phyloP scores from a whole-genome alignment of 192 early-diverging fungal species.

The Ambispora gerdemannii region DNA sequence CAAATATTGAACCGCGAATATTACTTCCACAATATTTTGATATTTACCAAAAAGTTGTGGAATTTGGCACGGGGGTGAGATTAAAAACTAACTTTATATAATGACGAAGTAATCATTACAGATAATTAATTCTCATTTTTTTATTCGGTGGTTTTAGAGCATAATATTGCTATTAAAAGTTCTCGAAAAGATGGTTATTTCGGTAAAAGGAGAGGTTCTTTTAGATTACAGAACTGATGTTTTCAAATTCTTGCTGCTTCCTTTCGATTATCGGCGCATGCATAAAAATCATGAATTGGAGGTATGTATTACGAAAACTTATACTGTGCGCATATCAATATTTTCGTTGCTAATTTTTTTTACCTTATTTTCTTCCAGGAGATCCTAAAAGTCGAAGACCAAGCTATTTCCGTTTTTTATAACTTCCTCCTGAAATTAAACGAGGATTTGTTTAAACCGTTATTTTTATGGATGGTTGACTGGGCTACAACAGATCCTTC shows the following conservation, averaged over 20 bases:
- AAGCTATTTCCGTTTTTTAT: constrained; percentile 72
- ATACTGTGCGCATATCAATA: too few relatives aligned
- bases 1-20: constrained; percentile 59
- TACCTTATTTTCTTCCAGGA: constrained; percentile 19
- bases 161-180: constrained; percentile 66
- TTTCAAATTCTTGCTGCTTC: constrained; percentile 82
- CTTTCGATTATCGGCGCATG: constrained; percentile 55
- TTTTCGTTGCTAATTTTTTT: too few relatives aligned
- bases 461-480: constrained; percentile 83
- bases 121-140: too few relatives aligned
- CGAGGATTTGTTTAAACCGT: constrained; percentile 90
- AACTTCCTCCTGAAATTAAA: constrained; percentile 87
- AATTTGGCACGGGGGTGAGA: constrained; percentile 55
- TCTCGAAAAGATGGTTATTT: constrained; percentile 58
- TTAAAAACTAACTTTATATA: too few relatives aligned
- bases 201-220: constrained; percentile 64
- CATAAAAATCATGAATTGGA: constrained; percentile 36
- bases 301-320: not conserved
- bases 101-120: too few relatives aligned
- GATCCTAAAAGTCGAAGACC: constrained; percentile 60
- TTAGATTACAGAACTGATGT: constrained; percentile 72
- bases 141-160: constrained; percentile 37
- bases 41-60: constrained; percentile 46
- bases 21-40: constrained; percentile 61
- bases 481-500: constrained; percentile 63